phyloP scores from a whole-genome alignment of 1,139 yeast genomes.

The Suhomyces terraborum region DNA sequence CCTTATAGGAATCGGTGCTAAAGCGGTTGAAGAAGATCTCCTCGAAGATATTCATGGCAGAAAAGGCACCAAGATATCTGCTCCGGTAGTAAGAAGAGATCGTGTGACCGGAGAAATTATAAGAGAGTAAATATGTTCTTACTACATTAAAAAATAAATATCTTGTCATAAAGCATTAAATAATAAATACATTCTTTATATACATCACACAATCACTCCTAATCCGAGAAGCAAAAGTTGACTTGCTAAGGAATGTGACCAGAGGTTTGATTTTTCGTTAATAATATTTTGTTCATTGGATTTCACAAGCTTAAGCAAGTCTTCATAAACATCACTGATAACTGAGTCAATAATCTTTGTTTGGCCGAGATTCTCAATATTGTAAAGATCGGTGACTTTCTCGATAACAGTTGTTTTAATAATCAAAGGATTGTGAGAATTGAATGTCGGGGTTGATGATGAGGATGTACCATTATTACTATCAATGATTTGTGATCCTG shows the following conservation, averaged over 20 bases:
- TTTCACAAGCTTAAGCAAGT: conserved; percentile 54
- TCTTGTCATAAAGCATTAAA: conserved; percentile 10
- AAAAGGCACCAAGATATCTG: conserved; percentile 22
- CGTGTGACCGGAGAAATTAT: conserved; percentile 12
- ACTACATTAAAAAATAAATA: background rate
- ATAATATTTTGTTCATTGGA: conserved; percentile 50
- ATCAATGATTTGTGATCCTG: conserved; percentile 12
- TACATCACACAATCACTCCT: conserved; percentile 53
- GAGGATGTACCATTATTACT: conserved; percentile 1
- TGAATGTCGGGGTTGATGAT: conserved; percentile 10
- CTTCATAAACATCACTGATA: conserved; percentile 61
- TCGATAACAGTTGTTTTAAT: conserved; percentile 63
- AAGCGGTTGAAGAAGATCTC: conserved; percentile 35
- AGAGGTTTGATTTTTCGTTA: conserved; percentile 47
- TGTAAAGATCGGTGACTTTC: conserved; percentile 53
- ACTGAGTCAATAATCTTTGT: conserved; percentile 55
- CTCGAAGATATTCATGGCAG: conserved; percentile 35
- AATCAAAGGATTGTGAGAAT: conserved; percentile 31
- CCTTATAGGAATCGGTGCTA: conserved; percentile 49
- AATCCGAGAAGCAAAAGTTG: conserved; percentile 59
- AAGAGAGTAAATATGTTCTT: background rate
- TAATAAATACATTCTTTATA: background rate
- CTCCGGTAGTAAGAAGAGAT: conserved; percentile 21
- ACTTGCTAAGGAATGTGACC: conserved; percentile 65
- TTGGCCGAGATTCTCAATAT: conserved; percentile 49